phyloP scores from a whole-genome alignment of 352 stramenopile genomes.

The Pythium apleroticum region DNA sequence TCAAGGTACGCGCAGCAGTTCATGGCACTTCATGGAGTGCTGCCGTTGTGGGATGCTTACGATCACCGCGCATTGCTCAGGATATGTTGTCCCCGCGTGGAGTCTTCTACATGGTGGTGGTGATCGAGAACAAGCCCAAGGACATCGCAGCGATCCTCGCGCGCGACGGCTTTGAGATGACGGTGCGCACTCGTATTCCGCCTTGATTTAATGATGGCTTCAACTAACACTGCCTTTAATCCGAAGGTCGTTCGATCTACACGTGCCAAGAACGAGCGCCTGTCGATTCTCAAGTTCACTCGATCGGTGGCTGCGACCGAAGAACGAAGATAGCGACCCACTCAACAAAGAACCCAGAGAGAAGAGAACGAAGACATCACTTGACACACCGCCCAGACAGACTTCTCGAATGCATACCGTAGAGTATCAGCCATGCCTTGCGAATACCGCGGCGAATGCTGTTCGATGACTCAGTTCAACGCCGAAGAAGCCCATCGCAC shows the following conservation, averaged over 20 bases:
- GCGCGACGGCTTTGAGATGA: constrained; percentile 66
- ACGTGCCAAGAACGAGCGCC: constrained; percentile 64
- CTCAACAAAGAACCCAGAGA: not conserved
- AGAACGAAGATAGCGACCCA: not conserved
- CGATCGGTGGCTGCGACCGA: constrained; percentile 12
- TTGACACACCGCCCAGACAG: no score
- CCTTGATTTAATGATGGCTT: not conserved
- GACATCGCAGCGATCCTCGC: constrained; percentile 87
- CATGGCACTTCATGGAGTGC: not conserved
- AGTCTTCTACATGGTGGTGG: constrained; percentile 97
- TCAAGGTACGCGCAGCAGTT: constrained; percentile 47
- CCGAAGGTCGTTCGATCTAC: constrained; percentile 63
- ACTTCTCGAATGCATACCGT: no score
- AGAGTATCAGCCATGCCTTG: no score
- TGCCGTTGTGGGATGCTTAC: no score
- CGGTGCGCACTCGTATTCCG: constrained; percentile 29
- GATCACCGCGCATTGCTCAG: constrained; percentile 20
- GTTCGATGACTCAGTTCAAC: not conserved
- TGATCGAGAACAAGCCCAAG: constrained; percentile 96
- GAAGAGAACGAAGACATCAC: not conserved
- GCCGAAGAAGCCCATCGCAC: not conserved
- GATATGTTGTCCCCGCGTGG: constrained; percentile 75
- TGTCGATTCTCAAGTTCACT: constrained; percentile 78
- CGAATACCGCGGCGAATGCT: no score
- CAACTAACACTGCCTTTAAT: not conserved